Conservation (phyloP, 352 stramenopile genomes). For the Globisporangium lucens region DNA sequence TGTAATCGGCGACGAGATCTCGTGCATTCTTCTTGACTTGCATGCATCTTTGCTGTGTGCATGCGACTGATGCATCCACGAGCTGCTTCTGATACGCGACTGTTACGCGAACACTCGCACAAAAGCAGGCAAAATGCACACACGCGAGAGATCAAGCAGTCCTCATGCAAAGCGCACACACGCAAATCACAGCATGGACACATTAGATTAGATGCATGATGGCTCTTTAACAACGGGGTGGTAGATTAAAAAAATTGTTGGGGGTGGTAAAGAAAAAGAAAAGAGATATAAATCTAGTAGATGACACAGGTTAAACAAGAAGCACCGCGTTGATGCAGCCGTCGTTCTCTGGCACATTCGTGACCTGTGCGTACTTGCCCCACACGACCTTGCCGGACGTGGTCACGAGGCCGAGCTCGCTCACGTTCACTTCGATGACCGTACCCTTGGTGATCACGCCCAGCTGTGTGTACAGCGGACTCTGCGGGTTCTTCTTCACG, state of each 20-base stretch:
- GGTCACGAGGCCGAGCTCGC: slow-evolving; percentile 98
- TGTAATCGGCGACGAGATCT: too few relatives aligned
- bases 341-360: slow-evolving; percentile 99
- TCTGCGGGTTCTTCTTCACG: slow-evolving; percentile 99
- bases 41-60: not conserved
- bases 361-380: slow-evolving; percentile 99
- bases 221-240: not conserved
- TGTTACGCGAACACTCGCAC: not conserved
- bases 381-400: slow-evolving; percentile 99
- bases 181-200: not conserved
- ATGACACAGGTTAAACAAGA: slow-evolving; percentile 89
- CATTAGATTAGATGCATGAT: not conserved
- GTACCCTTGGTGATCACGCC: slow-evolving; percentile 99
- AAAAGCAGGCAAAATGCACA: not conserved
- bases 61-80: not conserved
- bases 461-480: slow-evolving; percentile 95
- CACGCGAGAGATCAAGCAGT: not conserved
- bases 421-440: slow-evolving; percentile 99
- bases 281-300: slow-evolving; percentile 41
- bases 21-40: not conserved
- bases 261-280: not conserved
- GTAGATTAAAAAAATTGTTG: not conserved
- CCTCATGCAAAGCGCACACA: too few relatives aligned
- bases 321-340: slow-evolving; percentile 99
- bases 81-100: not conserved